phyloP scores from a whole-genome alignment of 2,329 filamentous ascomycete genomes.

The Colletotrichum caudatum region DNA sequence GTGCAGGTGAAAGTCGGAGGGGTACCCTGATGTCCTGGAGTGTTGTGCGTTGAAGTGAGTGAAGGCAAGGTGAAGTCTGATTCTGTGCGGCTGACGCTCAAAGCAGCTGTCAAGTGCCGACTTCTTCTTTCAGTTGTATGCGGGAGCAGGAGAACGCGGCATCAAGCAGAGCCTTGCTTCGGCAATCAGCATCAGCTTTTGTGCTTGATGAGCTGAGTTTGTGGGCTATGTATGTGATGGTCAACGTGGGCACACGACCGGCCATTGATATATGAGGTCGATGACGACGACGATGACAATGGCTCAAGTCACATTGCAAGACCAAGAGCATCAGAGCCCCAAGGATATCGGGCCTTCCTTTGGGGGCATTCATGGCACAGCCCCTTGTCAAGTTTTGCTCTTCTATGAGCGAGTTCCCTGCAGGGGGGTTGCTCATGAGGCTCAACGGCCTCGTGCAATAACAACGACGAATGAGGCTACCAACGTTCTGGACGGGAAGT shows the following conservation, averaged over 20 bases:
- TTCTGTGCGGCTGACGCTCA: neutral
- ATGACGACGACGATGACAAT: too few relatives aligned
- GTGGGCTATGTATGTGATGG: neutral
- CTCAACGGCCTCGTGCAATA: slow-evolving; percentile 9
- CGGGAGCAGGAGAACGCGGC: neutral
- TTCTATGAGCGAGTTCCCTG: neutral
- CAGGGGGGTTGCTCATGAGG: neutral
- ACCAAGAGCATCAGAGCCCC: neutral
- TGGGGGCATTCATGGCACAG: neutral
- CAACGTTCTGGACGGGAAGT: neutral
- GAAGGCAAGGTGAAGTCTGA: slow-evolving; percentile 5
- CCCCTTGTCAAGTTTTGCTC: neutral
- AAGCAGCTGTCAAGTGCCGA: neutral
- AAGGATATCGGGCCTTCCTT: slow-evolving; percentile 11
- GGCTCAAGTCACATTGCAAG: neutral
- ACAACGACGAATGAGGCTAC: neutral
- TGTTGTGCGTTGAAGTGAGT: slow-evolving; percentile 12
- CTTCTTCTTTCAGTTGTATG: neutral
- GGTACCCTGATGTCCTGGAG: neutral
- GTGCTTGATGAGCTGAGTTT: neutral
- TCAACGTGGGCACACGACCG: neutral
- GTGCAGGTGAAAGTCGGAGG: neutral
- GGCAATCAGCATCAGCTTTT: neutral
- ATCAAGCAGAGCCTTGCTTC: slow-evolving; percentile 4
- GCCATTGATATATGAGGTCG: neutral